Evolutionary conservation across 257 asterid species (phyloP), one percentile per base, ranked within the genome.

Genomic region (Haberlea rhodopensis): DNA sequence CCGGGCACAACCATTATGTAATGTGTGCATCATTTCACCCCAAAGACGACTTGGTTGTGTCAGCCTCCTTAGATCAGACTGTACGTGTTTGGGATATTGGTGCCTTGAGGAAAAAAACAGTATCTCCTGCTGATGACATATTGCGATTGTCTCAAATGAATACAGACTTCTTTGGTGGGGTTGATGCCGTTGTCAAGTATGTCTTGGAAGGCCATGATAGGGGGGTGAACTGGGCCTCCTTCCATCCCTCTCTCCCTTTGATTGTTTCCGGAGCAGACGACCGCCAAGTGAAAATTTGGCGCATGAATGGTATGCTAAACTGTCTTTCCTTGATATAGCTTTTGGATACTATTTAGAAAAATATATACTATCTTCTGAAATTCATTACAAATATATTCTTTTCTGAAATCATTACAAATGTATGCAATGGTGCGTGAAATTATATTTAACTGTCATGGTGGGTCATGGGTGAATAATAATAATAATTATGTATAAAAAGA

Each of bases 201-300:
- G 97, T 94, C 37, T 69, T 94, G 79, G 99, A 94, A 75, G 99
- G 99, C 61, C 99, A 94, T 68, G 97, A 90, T 54, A 81, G 97
- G 72, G 97, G 99, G 37, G 99, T 94, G 62, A 94, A 90, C 75
- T 94, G 97, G 97, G 97, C 95, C 68, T 90, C 99, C 9, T 94
- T 94, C 71, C 97, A 94, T 75, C 97, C 97, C 3, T 89, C 96
- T n/a, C 92, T 92, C 51, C 99, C 99, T 64, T 71, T 89, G 66
- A 92, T 92, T 72, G 99, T 90, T 64, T 94, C 99, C 73, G 97
- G 97, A 10, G 99, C 99, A 3, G 99, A 94, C 72, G 99, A 94
- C 68, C 97, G 99, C 63, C 97, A 94, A 74, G 96, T 94, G 32
- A 94, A 94, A 70, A 85, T 90, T 71, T 94, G 99, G 99, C 86